Evolutionary conservation across 345 rosid species (phyloP), one percentile per base, ranked within the genome.

Genomic region (Lepidium africanum): DNA sequence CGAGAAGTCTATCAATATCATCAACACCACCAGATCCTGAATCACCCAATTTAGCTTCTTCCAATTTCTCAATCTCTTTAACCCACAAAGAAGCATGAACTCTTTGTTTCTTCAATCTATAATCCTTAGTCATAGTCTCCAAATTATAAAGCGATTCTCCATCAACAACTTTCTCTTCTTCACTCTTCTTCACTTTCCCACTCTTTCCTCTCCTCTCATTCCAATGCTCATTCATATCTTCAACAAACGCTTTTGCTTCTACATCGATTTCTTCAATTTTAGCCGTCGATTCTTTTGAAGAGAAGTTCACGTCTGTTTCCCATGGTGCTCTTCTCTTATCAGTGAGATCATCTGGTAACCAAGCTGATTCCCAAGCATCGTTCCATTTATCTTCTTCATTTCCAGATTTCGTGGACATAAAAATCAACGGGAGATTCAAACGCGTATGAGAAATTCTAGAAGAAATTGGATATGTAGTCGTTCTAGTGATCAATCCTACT

Each of bases 171-270:
- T 48, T 47, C 68, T 48, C 36, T 75, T 71, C 67, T 46, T 66
- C 63, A 38, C 17, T 74, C 71, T 77, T 60, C 30, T 63, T 71
- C 40, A 58, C 49, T 67, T 68, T 78, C 52, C 54, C 81, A 13
- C 74, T 69, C 63, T 65, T 71, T 13, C 78, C 77, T 48, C 88
- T 77, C 77, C 96, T 80, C 85, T 90, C 87, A 9, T 81, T 56
- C 96, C 97, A 90, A 42, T 90, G 87, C 82, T 86, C 96, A 40
- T 86, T 82, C 98, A 90, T 90, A 43, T 92, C 97, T 74, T 90
- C 96, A 12, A 90, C 93, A 63, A 93, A 93, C 13, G 96, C 96
- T 78, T 90, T 90, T 30, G 94, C 84, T 75, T 88, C 93, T 0
- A 83, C 76, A 37, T 90, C 96, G 16, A 60, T 80, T 42, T 83